A percentile compares a stretch with the other conserved stretches of the same genome.
Evolutionary conservation across 768 basidiomycete species (phyloP).

Genomic region (Lyophyllum atratum): DNA sequence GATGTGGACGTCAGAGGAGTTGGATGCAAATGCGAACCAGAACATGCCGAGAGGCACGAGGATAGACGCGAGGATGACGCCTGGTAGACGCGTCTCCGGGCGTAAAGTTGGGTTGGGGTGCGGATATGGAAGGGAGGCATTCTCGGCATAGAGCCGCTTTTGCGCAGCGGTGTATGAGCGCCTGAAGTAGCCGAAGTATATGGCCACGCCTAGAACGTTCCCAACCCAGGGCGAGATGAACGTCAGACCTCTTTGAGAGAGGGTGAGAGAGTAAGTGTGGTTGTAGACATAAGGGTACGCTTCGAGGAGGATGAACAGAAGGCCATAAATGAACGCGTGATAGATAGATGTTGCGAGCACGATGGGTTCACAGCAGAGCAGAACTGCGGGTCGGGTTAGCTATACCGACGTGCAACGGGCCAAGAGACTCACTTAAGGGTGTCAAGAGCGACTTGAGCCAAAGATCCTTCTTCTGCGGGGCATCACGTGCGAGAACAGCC

Average conservation of each 20-base stretch:
- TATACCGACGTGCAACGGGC: background rate
- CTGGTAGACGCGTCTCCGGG: slow-evolving; percentile 14
- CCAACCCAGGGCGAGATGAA: slow-evolving; percentile 16
- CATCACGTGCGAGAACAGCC: background rate
- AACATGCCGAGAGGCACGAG: slow-evolving; percentile 12
- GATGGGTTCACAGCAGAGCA: slow-evolving; percentile 7
- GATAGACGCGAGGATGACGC: slow-evolving; percentile 5
- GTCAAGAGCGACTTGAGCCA: slow-evolving; percentile 1
- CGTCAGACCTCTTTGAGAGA: slow-evolving; percentile 8
- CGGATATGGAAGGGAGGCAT: background rate
- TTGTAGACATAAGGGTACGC: slow-evolving; percentile 13
- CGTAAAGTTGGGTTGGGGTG: background rate
- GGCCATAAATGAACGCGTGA: slow-evolving; percentile 9
- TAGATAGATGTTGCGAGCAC: slow-evolving; percentile 7
- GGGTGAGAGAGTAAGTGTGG: slow-evolving; percentile 9
- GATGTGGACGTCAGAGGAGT: slow-evolving; percentile 3
- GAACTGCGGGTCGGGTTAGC: background rate
- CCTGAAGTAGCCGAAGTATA: slow-evolving; percentile 13
- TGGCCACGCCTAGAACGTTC: slow-evolving; percentile 5
- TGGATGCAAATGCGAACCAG: slow-evolving; percentile 15
- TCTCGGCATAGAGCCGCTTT: slow-evolving; percentile 2
- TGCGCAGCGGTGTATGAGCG: slow-evolving; percentile 1
- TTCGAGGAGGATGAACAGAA: slow-evolving; percentile 11
- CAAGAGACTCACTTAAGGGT: background rate
- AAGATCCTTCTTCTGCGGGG: background rate